Conservation (phyloP, 2,329 filamentous ascomycete genomes). For the Phaeosphaeriaceae sp. region DNA sequence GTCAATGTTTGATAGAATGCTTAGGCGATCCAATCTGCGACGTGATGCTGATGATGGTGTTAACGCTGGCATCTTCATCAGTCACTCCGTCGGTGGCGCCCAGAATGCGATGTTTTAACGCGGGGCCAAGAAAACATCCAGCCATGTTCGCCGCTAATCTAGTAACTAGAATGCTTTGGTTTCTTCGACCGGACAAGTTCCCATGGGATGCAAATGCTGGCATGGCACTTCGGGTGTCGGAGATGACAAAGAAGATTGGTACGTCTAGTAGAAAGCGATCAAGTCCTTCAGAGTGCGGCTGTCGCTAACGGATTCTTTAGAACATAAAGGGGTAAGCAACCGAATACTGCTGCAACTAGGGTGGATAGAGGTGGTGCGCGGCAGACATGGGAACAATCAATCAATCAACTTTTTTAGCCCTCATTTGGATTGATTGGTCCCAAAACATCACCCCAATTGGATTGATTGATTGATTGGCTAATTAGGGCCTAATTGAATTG, state of each 20-base stretch:
- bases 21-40: slow-evolving; percentile 3
- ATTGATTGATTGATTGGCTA: no score
- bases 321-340: not conserved
- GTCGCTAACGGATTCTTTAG: not conserved
- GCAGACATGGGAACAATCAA: no score
- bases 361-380: not conserved
- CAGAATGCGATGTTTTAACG: not conserved
- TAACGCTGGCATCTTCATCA: slow-evolving; percentile 3
- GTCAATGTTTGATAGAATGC: slow-evolving; percentile 1
- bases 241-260: slow-evolving; percentile 1
- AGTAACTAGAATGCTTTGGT: slow-evolving; percentile 5
- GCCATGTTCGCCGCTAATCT: slow-evolving; percentile 2
- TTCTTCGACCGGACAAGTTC: not conserved
- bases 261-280: not conserved
- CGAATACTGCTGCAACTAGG: not conserved
- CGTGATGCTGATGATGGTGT: slow-evolving; percentile 4
- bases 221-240: not conserved
- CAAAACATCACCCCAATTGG: no score
- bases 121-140: slow-evolving; percentile 1
- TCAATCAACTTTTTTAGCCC: no score
- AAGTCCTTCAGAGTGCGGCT: not conserved
- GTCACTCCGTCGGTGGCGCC: slow-evolving; percentile 2
- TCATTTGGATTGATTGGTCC: no score
- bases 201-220: not conserved
- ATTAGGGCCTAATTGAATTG: no score